phyloP scores from a whole-genome alignment of 495 filamentous ascomycete genomes.

The Aspergillus haitiensis region DNA sequence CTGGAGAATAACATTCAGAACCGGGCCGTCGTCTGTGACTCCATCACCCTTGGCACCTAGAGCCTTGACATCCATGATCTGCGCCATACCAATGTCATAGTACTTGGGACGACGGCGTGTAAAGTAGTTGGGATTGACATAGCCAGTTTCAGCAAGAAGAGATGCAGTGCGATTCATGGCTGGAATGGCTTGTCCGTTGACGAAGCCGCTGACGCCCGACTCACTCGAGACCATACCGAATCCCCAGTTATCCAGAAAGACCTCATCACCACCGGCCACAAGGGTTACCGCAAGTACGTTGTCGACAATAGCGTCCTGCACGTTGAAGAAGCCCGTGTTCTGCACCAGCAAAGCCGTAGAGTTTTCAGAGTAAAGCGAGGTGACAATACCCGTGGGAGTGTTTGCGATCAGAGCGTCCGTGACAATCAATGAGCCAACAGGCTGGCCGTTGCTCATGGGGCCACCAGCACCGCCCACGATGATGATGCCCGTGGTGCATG shows the following conservation, averaged over 20 bases:
- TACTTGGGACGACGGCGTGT: conserved; percentile 33
- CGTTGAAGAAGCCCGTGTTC: conserved; percentile 23
- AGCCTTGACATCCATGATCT: conserved; percentile 64
- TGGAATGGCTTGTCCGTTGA: conserved; percentile 11
- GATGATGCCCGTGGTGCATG: conserved; percentile 32
- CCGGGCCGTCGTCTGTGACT: conserved; percentile 48
- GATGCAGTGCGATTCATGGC: conserved; percentile 15
- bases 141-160: conserved; percentile 5
- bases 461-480: conserved; percentile 26
- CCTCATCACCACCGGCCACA: conserved; percentile 35
- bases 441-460: conserved; percentile 35
- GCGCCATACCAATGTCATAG: conserved; percentile 37
- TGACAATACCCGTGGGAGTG: conserved; percentile 61
- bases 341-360: conserved; percentile 26
- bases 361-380: conserved; percentile 32
- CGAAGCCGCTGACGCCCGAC: conserved; percentile 1
- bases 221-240: conserved; percentile 24
- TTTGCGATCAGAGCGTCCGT: conserved; percentile 65
- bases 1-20: conserved; percentile 65
- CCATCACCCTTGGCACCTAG: conserved; percentile 66
- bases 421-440: conserved; percentile 65
- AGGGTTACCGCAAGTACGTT: conserved; percentile 2
- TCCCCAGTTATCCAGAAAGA: conserved; percentile 51
- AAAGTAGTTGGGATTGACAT: conserved; percentile 28
- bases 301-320: conserved; percentile 17